Percentiles rank a stretch among this genome's conserved stretches.
Conservation (phyloP, 108 stramenopile genomes). For the Pseudonitzschia multiseries region DNA sequence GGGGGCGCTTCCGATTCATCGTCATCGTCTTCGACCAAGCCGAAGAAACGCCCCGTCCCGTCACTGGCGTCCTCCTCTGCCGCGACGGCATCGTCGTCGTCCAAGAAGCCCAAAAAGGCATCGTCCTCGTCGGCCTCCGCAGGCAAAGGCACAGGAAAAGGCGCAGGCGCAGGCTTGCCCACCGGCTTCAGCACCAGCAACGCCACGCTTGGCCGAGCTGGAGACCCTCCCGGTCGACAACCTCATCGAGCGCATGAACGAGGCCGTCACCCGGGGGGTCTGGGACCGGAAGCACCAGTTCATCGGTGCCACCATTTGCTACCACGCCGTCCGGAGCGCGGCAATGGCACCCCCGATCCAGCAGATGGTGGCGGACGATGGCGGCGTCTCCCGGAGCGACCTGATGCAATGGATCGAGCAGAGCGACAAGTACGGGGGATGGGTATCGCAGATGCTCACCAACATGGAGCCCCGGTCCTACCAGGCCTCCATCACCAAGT, state of each 20-base stretch:
- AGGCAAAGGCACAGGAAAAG: constrained; percentile 1
- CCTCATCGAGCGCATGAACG: constrained; percentile 32
- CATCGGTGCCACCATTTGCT: constrained; percentile 41
- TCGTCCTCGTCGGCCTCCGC: neutral
- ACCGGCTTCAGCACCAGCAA: neutral
- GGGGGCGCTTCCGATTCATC: neutral
- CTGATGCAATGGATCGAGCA: constrained; percentile 59
- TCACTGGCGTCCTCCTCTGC: neutral
- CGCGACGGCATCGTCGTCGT: neutral
- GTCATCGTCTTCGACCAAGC: neutral
- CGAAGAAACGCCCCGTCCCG: constrained; percentile 15
- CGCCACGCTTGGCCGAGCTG: constrained; percentile 26
- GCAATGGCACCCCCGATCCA: constrained; percentile 24
- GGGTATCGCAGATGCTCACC: constrained; percentile 47
- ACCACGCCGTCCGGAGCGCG: constrained; percentile 45
- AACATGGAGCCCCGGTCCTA: constrained; percentile 57
- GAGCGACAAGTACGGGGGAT: constrained; percentile 33
- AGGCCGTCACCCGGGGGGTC: constrained; percentile 31
- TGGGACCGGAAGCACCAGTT: constrained; percentile 60
- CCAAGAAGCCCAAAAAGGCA: neutral
- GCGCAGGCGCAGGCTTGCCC: neutral
- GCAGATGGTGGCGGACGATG: constrained; percentile 15
- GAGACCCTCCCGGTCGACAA: constrained; percentile 35
- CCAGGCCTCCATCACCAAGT: constrained; percentile 53
- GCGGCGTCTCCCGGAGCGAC: constrained; percentile 44